Evolutionary conservation across 306 rosid species (phyloP).

Genomic region (Leucaena leucocephala): DNA sequence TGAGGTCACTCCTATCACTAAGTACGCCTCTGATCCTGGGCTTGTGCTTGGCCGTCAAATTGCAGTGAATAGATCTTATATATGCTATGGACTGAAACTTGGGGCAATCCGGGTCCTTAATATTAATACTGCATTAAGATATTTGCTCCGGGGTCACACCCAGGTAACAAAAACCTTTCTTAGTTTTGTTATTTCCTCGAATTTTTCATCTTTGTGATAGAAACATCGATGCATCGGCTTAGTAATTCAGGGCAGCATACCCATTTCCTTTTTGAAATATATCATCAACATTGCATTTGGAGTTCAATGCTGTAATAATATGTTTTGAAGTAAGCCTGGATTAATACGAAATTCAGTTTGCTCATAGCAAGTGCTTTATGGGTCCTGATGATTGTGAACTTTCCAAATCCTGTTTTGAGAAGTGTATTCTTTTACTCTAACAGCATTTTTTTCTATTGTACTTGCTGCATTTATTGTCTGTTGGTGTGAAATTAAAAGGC

Average conservation of each 20-base stretch:
- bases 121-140: slow-evolving; percentile 66
- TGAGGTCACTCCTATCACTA: slow-evolving; percentile 76
- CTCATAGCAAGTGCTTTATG: not conserved
- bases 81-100: slow-evolving; percentile 72
- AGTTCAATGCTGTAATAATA: not conserved
- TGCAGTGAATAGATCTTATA: slow-evolving; percentile 72
- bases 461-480: slow-evolving; percentile 22
- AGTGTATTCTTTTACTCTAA: slow-evolving; percentile 15
- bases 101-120: slow-evolving; percentile 75
- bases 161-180: slow-evolving; percentile 46
- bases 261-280: slow-evolving; percentile 30
- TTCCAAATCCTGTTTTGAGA: not conserved
- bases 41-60: slow-evolving; percentile 72
- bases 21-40: slow-evolving; percentile 72
- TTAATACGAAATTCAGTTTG: slow-evolving; percentile 27
- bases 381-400: not conserved
- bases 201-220: slow-evolving; percentile 15
- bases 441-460: not conserved
- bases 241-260: not conserved
- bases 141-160: slow-evolving; percentile 77
- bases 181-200: slow-evolving; percentile 26
- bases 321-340: not conserved
- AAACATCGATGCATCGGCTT: slow-evolving; percentile 30
- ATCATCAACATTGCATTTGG: slow-evolving; percentile 8
- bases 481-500: slow-evolving; percentile 4